Evolutionary conservation across 2,329 filamentous ascomycete species (phyloP).

Genomic region (Hypoxylon sp.): DNA sequence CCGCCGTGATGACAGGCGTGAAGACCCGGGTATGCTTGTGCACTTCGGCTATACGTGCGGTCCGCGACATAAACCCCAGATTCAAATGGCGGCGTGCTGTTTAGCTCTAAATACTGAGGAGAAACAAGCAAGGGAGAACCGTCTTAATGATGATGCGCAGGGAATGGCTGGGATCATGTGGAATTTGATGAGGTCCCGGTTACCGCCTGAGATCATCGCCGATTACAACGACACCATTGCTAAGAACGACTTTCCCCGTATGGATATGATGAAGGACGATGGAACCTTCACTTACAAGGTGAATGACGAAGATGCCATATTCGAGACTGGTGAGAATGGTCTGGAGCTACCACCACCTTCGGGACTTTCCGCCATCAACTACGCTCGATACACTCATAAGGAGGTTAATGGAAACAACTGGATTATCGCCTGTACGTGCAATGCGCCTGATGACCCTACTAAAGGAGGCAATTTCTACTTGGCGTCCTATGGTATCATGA

Average conservation of each 20-base stretch:
- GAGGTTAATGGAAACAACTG: conserved; percentile 45
- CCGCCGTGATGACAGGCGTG: conserved; percentile 32
- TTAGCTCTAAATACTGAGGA: conserved; percentile 9
- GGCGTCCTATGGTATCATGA: conserved; percentile 47
- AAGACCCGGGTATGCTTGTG: conserved; percentile 35
- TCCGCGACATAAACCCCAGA: conserved; percentile 20
- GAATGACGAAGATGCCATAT: conserved; percentile 32
- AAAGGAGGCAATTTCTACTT: conserved; percentile 45
- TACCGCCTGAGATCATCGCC: conserved; percentile 42
- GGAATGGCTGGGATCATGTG: conserved; percentile 47
- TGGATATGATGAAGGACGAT: conserved; percentile 42
- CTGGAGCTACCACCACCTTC: conserved; percentile 43
- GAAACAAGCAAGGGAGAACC: conserved; percentile 10
- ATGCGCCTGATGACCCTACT: conserved; percentile 34
- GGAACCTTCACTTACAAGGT: conserved; percentile 41
- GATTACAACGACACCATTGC: conserved; percentile 43
- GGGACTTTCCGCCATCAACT: conserved; percentile 38
- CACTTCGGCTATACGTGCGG: conserved; percentile 47
- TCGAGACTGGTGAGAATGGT: conserved; percentile 19
- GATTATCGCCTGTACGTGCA: conserved; percentile 35
- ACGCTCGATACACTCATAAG: conserved; percentile 42
- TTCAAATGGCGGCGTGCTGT: conserved; percentile 27
- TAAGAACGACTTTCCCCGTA: conserved; percentile 38
- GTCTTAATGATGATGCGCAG: conserved; percentile 33
- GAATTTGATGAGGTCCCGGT: conserved; percentile 44